Base-by-base conservation (phyloP, 192 early-diverging fungal genomes). In the Podila clonocystis region DNA sequence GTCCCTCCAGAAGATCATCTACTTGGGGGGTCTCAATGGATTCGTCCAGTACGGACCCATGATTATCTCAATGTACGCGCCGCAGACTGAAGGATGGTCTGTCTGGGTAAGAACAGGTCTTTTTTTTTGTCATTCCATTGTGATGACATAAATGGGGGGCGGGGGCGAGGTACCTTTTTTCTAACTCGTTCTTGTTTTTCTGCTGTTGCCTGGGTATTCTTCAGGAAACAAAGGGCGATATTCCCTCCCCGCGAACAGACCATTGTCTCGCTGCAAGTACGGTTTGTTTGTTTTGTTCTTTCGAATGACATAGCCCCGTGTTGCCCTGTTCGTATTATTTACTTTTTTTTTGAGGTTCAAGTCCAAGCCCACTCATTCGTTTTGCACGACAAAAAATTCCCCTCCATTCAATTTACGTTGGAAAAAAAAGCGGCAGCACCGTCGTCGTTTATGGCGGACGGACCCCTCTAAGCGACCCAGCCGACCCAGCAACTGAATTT, bases 201-300 rank as follows among this genome's bases (percentile, higher is more conserved):
- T 34, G 15, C 24, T 12, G n/a, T 28, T 1, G 17, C 29, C 1
- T 62, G 0, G 28, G 2, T 13, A 48, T 28, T 28, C 22, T 20
- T 31, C n/a, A 65, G 48, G 30, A 13, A 29, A 19, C 29, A 19
- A 24, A 26, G 2, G 13, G 6, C 30, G 7, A 9, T 52, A 11
- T 9, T 5, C 64, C 64, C 13, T 30, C 41, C 9, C 26, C 28
- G 15, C 26, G 64, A 50, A n/a, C 26, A 19, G 64, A 65, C 9
- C 64, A 65, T 20, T 65, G 64, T 29, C 41, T 65, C 41, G 64
- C 49, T 15, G n/a, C 49, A 26, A 65, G 64, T 65, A 65, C 28
- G 30, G 12, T n/a, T 33, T 15, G 15, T 62, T 59, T n/a, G 7
- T 31, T 45, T 38, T 5, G 41, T 22, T 3, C 29, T 33, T 0